Percentiles rank a stretch among this genome's conserved stretches.
phyloP scores from a whole-genome alignment of 768 basidiomycete species.

The Thelephora ganbajun region DNA sequence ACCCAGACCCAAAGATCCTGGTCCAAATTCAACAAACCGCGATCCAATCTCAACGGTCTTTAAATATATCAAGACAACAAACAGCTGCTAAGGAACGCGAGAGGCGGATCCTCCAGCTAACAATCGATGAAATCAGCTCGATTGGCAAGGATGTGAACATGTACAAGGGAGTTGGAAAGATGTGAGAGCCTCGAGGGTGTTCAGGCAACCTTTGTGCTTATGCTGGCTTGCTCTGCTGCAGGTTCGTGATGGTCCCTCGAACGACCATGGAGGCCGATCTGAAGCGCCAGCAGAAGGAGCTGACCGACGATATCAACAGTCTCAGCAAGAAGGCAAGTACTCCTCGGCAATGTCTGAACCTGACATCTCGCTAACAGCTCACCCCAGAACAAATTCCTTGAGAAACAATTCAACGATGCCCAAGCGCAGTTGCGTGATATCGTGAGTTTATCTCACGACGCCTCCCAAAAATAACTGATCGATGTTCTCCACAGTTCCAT shows the following conservation, averaged over 20 bases:
- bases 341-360: not conserved
- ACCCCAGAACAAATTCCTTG: constrained; percentile 70
- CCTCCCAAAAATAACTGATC: too few relatives aligned
- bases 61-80: constrained; percentile 65
- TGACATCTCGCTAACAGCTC: not conserved
- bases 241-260: constrained; percentile 86
- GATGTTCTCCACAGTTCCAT: too few relatives aligned
- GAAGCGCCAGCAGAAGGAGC: constrained; percentile 63
- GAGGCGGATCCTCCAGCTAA: constrained; percentile 78
- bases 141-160: constrained; percentile 65
- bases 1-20: constrained; percentile 46
- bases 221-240: constrained; percentile 16
- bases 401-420: constrained; percentile 88
- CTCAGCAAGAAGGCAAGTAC: constrained; percentile 69
- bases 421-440: constrained; percentile 79
- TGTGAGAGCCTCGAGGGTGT: constrained; percentile 33
- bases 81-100: constrained; percentile 74
- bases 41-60: constrained; percentile 68
- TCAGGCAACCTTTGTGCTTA: not conserved
- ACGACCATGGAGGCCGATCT: constrained; percentile 67
- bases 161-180: constrained; percentile 94
- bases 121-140: constrained; percentile 65
- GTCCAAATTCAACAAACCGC: constrained; percentile 89
- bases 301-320: constrained; percentile 70
- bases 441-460: constrained; percentile 28